phyloP scores from a whole-genome alignment of 495 filamentous ascomycete genomes.

The Talaromyces liani region DNA sequence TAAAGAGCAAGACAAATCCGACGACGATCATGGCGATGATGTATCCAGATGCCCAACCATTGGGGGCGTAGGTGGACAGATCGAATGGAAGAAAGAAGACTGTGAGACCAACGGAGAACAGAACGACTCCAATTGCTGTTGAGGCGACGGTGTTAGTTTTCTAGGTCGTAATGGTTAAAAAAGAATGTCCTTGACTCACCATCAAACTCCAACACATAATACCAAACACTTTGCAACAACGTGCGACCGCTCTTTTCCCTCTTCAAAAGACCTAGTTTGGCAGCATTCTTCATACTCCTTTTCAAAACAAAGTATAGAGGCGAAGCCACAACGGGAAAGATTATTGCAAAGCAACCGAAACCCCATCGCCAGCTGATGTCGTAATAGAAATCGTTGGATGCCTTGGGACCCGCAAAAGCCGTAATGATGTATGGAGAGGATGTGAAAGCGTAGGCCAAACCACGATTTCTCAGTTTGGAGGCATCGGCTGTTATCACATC shows the following conservation, averaged over 20 bases:
- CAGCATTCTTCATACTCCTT: conserved; percentile 47
- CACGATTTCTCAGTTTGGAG: conserved; percentile 49
- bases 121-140: conserved; percentile 50
- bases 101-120: conserved; percentile 45
- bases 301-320: conserved; percentile 36
- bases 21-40: conserved; percentile 45
- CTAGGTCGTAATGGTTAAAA: too few species aligned
- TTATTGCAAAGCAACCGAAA: conserved; percentile 48
- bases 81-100: conserved; percentile 51
- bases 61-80: conserved; percentile 27
- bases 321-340: conserved; percentile 39
- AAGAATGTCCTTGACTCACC: too few species aligned
- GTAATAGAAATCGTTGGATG: conserved; percentile 12
- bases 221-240: conserved; percentile 10
- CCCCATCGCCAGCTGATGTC: conserved; percentile 43
- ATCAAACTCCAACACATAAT: conserved; percentile 23
- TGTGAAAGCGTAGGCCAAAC: conserved; percentile 45
- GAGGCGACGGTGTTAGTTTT: too few species aligned
- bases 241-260: conserved; percentile 20
- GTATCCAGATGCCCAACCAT: conserved; percentile 32
- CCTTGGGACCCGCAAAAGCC: conserved; percentile 16
- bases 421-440: conserved; percentile 52
- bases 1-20: conserved; percentile 42
- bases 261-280: conserved; percentile 25
- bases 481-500: conserved; percentile 54